A percentile compares a stretch with the other conserved stretches of the same genome.
Conservation (phyloP, 345 rosid species). For the Pistacia atlantica region DNA sequence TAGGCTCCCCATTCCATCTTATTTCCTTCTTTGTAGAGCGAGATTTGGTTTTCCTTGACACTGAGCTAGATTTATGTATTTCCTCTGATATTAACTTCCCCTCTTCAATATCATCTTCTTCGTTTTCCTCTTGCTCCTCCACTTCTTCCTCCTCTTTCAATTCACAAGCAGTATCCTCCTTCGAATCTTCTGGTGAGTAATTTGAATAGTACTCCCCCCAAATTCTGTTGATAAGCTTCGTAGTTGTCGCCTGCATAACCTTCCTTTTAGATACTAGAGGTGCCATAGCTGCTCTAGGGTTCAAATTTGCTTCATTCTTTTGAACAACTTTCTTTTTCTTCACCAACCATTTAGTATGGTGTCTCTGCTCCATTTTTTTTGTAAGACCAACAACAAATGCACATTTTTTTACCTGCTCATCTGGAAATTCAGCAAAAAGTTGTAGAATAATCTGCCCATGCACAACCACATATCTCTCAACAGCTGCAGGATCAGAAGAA, state of each 20-base stretch:
- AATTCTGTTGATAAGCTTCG: constrained; percentile 70
- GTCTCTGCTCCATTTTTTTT: constrained; percentile 71
- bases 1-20: constrained; percentile 53
- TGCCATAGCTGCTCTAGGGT: constrained; percentile 64
- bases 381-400: constrained; percentile 59
- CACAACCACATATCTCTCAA: constrained; percentile 73
- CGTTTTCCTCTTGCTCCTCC: constrained; percentile 50
- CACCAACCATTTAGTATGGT: constrained; percentile 79
- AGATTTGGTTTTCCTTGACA: constrained; percentile 26
- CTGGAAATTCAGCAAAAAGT: constrained; percentile 66
- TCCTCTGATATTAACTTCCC: constrained; percentile 27
- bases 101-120: constrained; percentile 48
- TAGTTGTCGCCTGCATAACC: constrained; percentile 88
- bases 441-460: constrained; percentile 83
- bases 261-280: constrained; percentile 51
- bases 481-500: constrained; percentile 59
- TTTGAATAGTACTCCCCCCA: constrained; percentile 87
- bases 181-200: constrained; percentile 49
- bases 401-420: constrained; percentile 46
- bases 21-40: constrained; percentile 39
- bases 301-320: constrained; percentile 48
- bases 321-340: constrained; percentile 59
- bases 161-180: constrained; percentile 36
- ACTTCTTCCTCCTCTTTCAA: constrained; percentile 46
- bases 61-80: constrained; percentile 25